Conservation (phyloP, 495 filamentous ascomycete species). For the Opeltia flavorubescens region DNA sequence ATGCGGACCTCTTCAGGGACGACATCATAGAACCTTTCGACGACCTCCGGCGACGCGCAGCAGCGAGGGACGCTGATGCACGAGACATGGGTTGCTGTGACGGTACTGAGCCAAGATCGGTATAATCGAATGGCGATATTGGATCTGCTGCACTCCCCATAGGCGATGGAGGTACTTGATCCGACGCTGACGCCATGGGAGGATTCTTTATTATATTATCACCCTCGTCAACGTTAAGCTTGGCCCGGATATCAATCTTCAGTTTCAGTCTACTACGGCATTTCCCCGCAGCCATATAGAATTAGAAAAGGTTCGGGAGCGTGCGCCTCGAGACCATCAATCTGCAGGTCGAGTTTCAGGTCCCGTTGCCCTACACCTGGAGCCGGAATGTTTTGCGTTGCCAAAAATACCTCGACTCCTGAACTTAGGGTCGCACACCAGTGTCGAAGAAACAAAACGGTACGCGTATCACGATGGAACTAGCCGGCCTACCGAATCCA, state of each 20-base stretch:
- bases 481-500: background rate
- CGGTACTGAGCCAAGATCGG: constrained; percentile 4
- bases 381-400: constrained; percentile 9
- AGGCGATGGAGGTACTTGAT: constrained; percentile 3
- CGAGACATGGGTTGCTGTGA: constrained; percentile 12
- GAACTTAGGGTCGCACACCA: constrained; percentile 1
- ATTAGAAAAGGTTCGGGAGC: constrained; percentile 10
- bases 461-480: constrained; percentile 6
- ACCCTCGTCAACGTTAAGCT: constrained; percentile 1
- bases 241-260: constrained; percentile 7
- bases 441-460: constrained; percentile 12
- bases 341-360: constrained; percentile 15
- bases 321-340: constrained; percentile 17
- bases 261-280: constrained; percentile 15
- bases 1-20: constrained; percentile 43
- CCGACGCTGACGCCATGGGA: constrained; percentile 11
- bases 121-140: constrained; percentile 7
- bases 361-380: constrained; percentile 9
- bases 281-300: constrained; percentile 19
- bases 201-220: constrained; percentile 7
- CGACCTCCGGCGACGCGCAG: constrained; percentile 11
- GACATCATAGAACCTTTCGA: constrained; percentile 1
- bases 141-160: constrained; percentile 5
- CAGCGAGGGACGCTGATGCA: constrained; percentile 8
- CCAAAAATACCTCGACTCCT: constrained; percentile 10